Base-by-base conservation (phyloP, 2,329 filamentous ascomycete genomes). In the Colletotrichum incanum region DNA sequence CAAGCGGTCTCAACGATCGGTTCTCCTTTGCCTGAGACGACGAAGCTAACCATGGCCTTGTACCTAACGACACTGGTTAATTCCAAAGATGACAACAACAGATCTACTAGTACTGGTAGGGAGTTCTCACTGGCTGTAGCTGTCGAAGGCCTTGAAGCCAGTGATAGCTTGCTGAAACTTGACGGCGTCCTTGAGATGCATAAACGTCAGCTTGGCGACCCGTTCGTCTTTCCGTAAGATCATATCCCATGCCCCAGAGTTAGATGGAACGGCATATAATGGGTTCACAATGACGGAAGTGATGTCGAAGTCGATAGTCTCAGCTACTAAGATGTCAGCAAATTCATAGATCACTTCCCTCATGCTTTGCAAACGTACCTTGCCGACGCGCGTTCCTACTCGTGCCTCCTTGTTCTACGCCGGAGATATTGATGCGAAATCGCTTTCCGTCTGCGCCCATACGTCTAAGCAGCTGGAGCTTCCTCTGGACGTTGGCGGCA, bases 101-200 rank as follows among this genome's bases (percentile, higher is more conserved):
- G 28, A 31, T 31, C n/a, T 20, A 37, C 28, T 11, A 11, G 12
- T 26, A 31, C 16, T 9, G 9, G 23, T n/a, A 23, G 61, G 26
- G 37, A 2, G 31, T 14, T 52, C 63, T 31, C 76, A 80, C 71
- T 80, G 77, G 1, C 72, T 75, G 34, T 78, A 79, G 20, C 67
- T 74, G 5, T 75, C 76, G 72, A 76, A 81, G 0, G 76, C 75
- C 56, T 80, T 81, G 68, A 78, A 82, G 0, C 80, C 79, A 7
- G 78, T 82, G 12, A 81, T 63, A 3, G 77, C 80, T 56, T 82
- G 80, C 43, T 82, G 80, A 26, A 82, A 81, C 55, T 76, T 78
- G 2, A 81, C 65, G 26, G 78, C 73, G 43, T 80, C 76, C 18
- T 75, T 76, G 26, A 75, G 72, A 7, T 74, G 71, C 1, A 67